These are phyloP conservation scores for Salix viminalis DNA, from an alignment of 345 rosid species.

Conservation along the genomic window DNA sequence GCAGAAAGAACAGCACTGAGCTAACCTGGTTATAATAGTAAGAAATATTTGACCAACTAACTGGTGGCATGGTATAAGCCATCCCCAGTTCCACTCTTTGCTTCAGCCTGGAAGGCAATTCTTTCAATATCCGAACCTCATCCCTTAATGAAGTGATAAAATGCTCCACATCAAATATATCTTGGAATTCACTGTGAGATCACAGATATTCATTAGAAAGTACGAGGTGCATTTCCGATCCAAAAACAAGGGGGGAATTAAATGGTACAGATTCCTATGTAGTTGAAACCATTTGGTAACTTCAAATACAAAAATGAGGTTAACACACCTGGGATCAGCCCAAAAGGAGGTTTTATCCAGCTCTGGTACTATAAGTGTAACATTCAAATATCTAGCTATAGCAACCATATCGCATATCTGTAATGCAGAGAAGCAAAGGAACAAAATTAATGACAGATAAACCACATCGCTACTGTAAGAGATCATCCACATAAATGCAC, in stretches of 20 bases:
- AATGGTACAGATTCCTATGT: not conserved
- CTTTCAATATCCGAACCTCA: conserved; percentile 77
- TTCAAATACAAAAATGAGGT: not conserved
- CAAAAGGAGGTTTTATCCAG: conserved; percentile 81
- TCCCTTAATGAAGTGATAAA: conserved; percentile 74
- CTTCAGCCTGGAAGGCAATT: conserved; percentile 76
- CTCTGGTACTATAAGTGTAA: conserved; percentile 84
- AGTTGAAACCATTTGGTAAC: not conserved
- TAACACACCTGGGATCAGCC: conserved; percentile 78
- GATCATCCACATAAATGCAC: not conserved
- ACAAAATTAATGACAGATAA: not conserved
- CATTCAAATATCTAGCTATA: conserved; percentile 74
- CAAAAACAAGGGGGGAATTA: not conserved
- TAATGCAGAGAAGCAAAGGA: conserved; percentile 6
- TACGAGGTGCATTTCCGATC: not conserved
- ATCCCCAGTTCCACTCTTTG: conserved; percentile 52
- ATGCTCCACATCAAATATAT: conserved; percentile 82
- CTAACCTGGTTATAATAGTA: conserved; percentile 66
- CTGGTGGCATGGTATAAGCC: conserved; percentile 68
- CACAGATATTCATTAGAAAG: not conserved
- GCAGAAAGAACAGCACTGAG: not conserved
- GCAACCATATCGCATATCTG: conserved; percentile 94
- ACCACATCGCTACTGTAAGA: not conserved
- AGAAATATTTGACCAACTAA: conserved; percentile 87
- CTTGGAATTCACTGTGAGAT: conserved; percentile 67